These are phyloP conservation scores for Chara braunii DNA, from an alignment of 139 green algal genomes.

Conservation along the genomic window DNA sequence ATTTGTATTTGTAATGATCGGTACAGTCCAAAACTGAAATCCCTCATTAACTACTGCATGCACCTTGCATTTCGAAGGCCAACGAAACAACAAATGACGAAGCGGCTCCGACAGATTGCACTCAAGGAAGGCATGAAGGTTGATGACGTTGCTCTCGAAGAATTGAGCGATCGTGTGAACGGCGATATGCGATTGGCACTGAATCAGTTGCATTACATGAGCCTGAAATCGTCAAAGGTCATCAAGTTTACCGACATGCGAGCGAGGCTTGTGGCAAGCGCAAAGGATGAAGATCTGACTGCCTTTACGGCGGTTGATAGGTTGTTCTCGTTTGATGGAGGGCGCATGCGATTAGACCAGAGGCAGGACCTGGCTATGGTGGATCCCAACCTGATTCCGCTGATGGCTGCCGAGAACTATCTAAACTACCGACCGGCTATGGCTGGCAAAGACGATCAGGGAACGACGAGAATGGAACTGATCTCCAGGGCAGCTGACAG, in stretches of 20 bases:
- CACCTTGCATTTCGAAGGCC: conserved; percentile 71
- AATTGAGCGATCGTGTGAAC: conserved; percentile 65
- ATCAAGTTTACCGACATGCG: not conserved
- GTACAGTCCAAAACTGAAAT: conserved; percentile 84
- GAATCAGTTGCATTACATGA: conserved; percentile 66
- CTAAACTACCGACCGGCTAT: conserved; percentile 63
- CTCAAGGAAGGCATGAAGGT: conserved; percentile 62
- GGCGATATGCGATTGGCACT: conserved; percentile 82
- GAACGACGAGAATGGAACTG: conserved; percentile 63
- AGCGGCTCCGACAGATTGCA: conserved; percentile 64
- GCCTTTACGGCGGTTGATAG: conserved; percentile 68
- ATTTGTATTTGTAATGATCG: conserved; percentile 98
- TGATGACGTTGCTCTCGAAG: conserved; percentile 51
- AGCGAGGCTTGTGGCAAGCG: not conserved
- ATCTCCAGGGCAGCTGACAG: conserved; percentile 77
- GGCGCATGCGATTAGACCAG: conserved; percentile 42
- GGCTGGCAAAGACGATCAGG: conserved; percentile 42
- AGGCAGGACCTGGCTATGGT: conserved; percentile 75
- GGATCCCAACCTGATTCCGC: conserved; percentile 83
- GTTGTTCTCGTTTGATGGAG: conserved; percentile 49
- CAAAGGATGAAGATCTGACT: conserved; percentile 72
- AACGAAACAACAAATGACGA: conserved; percentile 63
- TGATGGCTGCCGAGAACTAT: conserved; percentile 87
- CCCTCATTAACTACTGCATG: conserved; percentile 72
- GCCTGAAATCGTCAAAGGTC: conserved; percentile 4